Evolutionary conservation across 371 early-diverging fungal genomes (phyloP).

Genomic region (Lichtheimia ornata): DNA sequence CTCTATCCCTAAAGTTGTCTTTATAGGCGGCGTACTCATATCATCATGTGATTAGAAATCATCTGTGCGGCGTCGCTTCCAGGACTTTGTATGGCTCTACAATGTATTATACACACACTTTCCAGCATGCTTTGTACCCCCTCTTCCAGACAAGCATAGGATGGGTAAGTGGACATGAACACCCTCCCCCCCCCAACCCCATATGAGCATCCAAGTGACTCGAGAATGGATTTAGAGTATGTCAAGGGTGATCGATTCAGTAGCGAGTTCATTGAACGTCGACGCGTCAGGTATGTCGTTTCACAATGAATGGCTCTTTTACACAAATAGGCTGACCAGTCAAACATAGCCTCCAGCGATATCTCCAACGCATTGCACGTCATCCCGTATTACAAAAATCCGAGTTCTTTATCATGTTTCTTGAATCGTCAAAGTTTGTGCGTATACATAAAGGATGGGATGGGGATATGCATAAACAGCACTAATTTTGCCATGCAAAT

Average conservation of each 20-base stretch:
- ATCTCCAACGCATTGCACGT: conserved; percentile 78
- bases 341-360: conserved; percentile 66
- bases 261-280: conserved; percentile 86
- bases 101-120: conserved; percentile 69
- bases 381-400: conserved; percentile 85
- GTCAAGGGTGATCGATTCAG: conserved; percentile 94
- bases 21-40: background rate
- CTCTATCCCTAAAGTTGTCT: background rate
- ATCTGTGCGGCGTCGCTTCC: conserved; percentile 83
- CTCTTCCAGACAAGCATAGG: conserved; percentile 91
- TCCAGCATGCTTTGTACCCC: conserved; percentile 86
- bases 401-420: conserved; percentile 73
- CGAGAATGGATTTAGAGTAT: conserved; percentile 63
- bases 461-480: background rate
- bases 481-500: background rate
- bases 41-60: conserved; percentile 8
- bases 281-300: conserved; percentile 48
- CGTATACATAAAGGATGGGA: background rate
- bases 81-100: conserved; percentile 93
- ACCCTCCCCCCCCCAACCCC: too few species aligned
- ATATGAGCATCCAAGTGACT: too few species aligned
- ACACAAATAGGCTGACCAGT: background rate
- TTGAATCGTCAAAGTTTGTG: conserved; percentile 82
- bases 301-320: background rate
- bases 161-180: conserved; percentile 57